phyloP scores from a whole-genome alignment of 345 rosid species.

The Erucastrum elatum region DNA sequence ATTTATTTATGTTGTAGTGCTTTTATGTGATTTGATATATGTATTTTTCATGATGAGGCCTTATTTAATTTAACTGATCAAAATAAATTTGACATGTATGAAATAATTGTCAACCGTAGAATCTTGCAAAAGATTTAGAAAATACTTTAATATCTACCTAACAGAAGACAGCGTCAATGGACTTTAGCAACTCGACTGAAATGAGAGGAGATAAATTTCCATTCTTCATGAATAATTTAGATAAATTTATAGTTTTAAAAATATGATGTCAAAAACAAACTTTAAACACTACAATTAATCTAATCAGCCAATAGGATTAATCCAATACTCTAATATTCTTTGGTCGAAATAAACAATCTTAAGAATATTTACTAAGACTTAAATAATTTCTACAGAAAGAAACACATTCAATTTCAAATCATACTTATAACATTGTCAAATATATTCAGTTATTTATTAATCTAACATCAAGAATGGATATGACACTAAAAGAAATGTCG shows the following conservation, averaged over 20 bases:
- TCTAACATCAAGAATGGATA: background rate
- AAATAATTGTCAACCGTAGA: background rate
- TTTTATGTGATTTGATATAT: background rate
- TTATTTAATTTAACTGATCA: background rate
- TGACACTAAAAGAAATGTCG: background rate
- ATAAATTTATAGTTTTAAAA: background rate
- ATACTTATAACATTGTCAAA: background rate
- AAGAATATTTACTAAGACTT: background rate
- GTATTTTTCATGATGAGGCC: background rate
- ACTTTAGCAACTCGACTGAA: no score
- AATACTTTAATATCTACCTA: no score
- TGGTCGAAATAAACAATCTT: background rate
- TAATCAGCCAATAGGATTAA: background rate
- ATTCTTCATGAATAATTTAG: background rate
- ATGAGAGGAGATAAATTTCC: no score
- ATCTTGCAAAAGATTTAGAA: background rate
- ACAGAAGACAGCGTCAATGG: no score
- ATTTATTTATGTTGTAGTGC: background rate
- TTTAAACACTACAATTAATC: background rate
- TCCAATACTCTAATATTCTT: background rate
- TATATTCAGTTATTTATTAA: constrained; percentile 1
- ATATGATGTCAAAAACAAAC: background rate
- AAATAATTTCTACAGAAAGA: background rate
- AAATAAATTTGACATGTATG: background rate
- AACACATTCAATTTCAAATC: background rate